phyloP scores from a whole-genome alignment of 306 rosid genomes.

The Sindora glabra region DNA sequence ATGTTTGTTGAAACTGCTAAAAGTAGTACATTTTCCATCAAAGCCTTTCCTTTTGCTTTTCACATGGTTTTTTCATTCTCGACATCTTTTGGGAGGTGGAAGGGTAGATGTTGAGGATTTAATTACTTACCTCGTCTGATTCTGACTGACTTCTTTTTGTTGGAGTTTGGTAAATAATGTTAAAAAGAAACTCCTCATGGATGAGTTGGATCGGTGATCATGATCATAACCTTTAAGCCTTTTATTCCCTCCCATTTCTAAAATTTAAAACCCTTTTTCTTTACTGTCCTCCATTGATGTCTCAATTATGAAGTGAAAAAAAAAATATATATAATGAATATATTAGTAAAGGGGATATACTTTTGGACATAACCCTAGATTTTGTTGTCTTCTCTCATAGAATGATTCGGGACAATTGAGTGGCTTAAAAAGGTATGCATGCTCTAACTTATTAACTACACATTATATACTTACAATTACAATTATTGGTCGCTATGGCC shows the following conservation, averaged over 20 bases:
- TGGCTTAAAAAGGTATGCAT: constrained; percentile 15
- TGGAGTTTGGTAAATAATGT: constrained; percentile 33
- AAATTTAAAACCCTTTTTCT: constrained; percentile 11
- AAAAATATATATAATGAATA: neutral
- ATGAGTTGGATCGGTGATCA: constrained; percentile 27
- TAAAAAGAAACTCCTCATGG: constrained; percentile 39
- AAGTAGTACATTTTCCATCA: too few species aligned
- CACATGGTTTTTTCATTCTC: too few species aligned
- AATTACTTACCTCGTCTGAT: constrained; percentile 10
- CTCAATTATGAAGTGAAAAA: constrained; percentile 25
- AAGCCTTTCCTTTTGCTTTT: too few species aligned
- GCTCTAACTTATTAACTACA: neutral
- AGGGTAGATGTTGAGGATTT: too few species aligned
- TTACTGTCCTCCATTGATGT: constrained; percentile 24
- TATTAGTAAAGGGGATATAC: constrained; percentile 20
- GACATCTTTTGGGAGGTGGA: too few species aligned
- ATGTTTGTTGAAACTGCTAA: constrained; percentile 26
- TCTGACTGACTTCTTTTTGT: constrained; percentile 25
- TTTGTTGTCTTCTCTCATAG: constrained; percentile 34
- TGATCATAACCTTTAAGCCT: constrained; percentile 17
- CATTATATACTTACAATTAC: too few species aligned
- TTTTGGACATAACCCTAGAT: constrained; percentile 36
- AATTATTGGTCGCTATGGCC: constrained; percentile 7
- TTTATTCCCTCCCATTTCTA: constrained; percentile 18
- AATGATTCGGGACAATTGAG: constrained; percentile 24